A percentile compares a stretch with the other conserved stretches of the same genome.
Evolutionary conservation across 805 yeast genomes (phyloP).

Genomic region (Clavispora carvajalis): DNA sequence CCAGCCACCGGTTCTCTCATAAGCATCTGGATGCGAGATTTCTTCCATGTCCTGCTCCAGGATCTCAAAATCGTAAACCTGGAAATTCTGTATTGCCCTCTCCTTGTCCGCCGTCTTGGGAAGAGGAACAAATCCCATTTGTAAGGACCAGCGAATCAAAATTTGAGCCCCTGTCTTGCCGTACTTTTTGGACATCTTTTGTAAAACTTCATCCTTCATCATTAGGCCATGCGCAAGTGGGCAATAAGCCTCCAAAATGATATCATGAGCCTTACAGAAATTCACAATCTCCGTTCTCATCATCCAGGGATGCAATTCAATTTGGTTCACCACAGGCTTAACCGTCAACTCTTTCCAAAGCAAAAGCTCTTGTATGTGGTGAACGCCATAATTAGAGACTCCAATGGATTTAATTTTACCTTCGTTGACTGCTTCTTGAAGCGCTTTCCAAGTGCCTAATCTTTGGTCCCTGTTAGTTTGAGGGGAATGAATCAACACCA

Average conservation of each 20-base stretch:
- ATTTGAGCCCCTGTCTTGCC: neutral
- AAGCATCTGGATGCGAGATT: neutral
- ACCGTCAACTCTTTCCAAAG: constrained; percentile 17
- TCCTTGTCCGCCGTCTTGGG: neutral
- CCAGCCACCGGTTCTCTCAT: neutral
- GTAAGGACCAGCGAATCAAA: constrained; percentile 2
- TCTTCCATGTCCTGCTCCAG: neutral
- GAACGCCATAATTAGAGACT: constrained; percentile 44
- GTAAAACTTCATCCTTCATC: constrained; percentile 33
- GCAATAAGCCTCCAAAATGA: constrained; percentile 49
- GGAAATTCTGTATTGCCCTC: neutral
- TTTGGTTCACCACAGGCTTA: constrained; percentile 52
- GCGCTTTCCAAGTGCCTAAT: constrained; percentile 36
- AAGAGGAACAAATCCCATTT: neutral
- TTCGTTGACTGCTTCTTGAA: constrained; percentile 40
- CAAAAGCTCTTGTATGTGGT: constrained; percentile 15
- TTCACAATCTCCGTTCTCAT: constrained; percentile 38
- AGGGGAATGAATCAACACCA: constrained; percentile 62
- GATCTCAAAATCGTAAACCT: neutral
- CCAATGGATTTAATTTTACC: constrained; percentile 50
- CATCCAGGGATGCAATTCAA: constrained; percentile 32
- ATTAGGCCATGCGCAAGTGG: constrained; percentile 63
- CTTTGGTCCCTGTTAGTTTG: constrained; percentile 7
- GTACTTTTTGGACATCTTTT: constrained; percentile 17
- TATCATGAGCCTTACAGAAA: constrained; percentile 31